Conservation (phyloP, 768 basidiomycete species). For the Hydnum rufescens region DNA sequence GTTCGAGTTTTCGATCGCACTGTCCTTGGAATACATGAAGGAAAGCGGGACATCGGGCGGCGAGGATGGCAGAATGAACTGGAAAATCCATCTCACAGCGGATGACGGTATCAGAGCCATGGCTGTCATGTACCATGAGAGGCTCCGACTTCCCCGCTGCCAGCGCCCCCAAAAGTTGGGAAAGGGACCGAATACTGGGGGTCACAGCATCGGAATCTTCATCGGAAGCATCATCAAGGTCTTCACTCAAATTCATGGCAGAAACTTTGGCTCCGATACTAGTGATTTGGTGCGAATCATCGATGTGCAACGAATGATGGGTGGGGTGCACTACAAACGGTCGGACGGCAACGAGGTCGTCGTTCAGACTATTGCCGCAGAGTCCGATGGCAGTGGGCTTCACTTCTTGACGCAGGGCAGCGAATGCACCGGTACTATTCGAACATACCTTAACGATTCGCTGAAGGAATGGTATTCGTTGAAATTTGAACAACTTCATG, state of each 20-base stretch:
- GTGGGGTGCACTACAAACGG: slow-evolving; percentile 25
- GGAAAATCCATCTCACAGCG: slow-evolving; percentile 31
- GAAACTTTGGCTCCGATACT: background rate
- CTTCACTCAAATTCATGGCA: slow-evolving; percentile 16
- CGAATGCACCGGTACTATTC: slow-evolving; percentile 76
- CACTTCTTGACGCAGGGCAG: slow-evolving; percentile 61
- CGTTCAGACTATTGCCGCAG: slow-evolving; percentile 33
- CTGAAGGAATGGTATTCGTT: slow-evolving; percentile 61
- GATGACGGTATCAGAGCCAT: slow-evolving; percentile 48
- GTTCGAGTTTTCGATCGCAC: slow-evolving; percentile 15
- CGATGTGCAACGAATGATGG: background rate
- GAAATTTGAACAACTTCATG: slow-evolving; percentile 37
- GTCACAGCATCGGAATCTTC: background rate
- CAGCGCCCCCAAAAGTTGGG: background rate
- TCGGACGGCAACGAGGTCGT: slow-evolving; percentile 44
- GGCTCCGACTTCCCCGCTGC: background rate
- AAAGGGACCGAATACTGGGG: background rate
- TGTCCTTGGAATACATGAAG: slow-evolving; percentile 18
- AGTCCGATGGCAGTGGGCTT: slow-evolving; percentile 34
- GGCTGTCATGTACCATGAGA: background rate
- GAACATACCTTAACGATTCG: slow-evolving; percentile 70
- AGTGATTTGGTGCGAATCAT: background rate
- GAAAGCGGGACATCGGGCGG: slow-evolving; percentile 32
- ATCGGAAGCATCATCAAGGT: slow-evolving; percentile 20
- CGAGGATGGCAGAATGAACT: slow-evolving; percentile 47